Conservation (phyloP, 352 stramenopile genomes). For the Phytophthora meadii region DNA sequence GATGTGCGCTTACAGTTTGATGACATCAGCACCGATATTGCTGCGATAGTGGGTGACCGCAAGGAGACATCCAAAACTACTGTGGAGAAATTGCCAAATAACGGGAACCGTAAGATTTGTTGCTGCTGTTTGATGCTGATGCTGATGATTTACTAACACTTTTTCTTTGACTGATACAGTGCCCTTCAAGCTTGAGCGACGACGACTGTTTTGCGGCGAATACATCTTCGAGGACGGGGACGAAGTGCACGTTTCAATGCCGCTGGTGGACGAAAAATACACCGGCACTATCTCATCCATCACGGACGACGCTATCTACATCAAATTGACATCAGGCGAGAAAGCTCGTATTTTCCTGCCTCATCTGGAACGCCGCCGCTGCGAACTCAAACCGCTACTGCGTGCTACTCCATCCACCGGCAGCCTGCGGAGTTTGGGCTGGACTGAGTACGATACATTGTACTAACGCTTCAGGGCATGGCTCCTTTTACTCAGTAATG, state of each 20-base stretch:
- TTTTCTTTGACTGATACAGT: conserved; percentile 36
- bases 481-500: conserved; percentile 20
- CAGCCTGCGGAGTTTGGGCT: conserved; percentile 61
- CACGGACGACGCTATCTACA: conserved; percentile 72
- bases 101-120: conserved; percentile 38
- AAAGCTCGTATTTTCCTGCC: conserved; percentile 72
- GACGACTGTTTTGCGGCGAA: conserved; percentile 68
- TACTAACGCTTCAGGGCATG: conserved; percentile 34
- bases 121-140: not conserved
- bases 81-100: conserved; percentile 32
- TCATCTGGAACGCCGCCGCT: conserved; percentile 61
- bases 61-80: conserved; percentile 37
- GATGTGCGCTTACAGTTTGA: conserved; percentile 61
- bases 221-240: conserved; percentile 86
- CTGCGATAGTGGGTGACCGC: conserved; percentile 51
- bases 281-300: conserved; percentile 82
- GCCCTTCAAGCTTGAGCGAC: conserved; percentile 55
- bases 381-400: conserved; percentile 71
- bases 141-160: conserved; percentile 5
- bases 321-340: conserved; percentile 68
- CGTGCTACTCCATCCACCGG: conserved; percentile 52
- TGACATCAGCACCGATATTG: conserved; percentile 64
- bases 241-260: conserved; percentile 73
- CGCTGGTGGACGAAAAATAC: conserved; percentile 74
- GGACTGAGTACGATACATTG: conserved; percentile 70